Evolutionary conservation across 2,329 filamentous ascomycete genomes (phyloP).

Genomic region (Phialemoniopsis sp.): DNA sequence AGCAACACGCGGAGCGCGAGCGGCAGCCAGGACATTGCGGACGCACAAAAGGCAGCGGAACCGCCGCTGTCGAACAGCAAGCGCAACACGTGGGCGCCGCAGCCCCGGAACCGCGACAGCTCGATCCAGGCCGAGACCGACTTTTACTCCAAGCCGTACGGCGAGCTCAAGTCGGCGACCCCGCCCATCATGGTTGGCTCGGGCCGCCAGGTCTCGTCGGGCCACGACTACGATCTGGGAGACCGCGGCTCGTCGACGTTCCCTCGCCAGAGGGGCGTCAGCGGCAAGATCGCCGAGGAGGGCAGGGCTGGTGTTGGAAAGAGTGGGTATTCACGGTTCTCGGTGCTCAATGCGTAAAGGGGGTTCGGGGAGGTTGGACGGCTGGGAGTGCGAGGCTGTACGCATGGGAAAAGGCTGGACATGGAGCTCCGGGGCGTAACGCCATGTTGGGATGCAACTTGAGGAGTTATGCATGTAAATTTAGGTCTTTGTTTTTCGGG

Average conservation of each 20-base stretch:
- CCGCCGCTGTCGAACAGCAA: constrained; percentile 5
- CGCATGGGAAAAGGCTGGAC: too few relatives aligned
- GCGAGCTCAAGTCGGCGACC: constrained; percentile 48
- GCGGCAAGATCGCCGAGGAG: constrained; percentile 71
- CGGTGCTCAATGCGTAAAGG: constrained; percentile 8
- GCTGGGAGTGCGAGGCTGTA: too few relatives aligned
- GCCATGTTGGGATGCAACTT: too few relatives aligned
- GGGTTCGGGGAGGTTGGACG: too few relatives aligned
- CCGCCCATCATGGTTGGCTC: constrained; percentile 48
- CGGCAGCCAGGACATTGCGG: constrained; percentile 40
- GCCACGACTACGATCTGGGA: constrained; percentile 46
- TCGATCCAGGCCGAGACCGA: constrained; percentile 43
- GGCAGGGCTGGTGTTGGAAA: constrained; percentile 38
- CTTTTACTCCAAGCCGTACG: constrained; percentile 56
- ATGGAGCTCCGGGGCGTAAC: too few relatives aligned
- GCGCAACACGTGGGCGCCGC: constrained; percentile 9
- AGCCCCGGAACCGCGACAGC: constrained; percentile 29
- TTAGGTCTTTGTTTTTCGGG: too few relatives aligned
- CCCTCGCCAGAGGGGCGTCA: constrained; percentile 55
- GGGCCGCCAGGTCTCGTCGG: constrained; percentile 52
- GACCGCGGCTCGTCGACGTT: constrained; percentile 17
- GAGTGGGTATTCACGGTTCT: constrained; percentile 15
- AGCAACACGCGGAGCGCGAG: constrained; percentile 38
- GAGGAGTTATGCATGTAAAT: too few relatives aligned
- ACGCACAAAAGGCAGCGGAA: constrained; percentile 13